These are phyloP conservation scores for Terfezia boudieri DNA, from an alignment of 495 filamentous ascomycete genomes.

Conservation along the genomic window DNA sequence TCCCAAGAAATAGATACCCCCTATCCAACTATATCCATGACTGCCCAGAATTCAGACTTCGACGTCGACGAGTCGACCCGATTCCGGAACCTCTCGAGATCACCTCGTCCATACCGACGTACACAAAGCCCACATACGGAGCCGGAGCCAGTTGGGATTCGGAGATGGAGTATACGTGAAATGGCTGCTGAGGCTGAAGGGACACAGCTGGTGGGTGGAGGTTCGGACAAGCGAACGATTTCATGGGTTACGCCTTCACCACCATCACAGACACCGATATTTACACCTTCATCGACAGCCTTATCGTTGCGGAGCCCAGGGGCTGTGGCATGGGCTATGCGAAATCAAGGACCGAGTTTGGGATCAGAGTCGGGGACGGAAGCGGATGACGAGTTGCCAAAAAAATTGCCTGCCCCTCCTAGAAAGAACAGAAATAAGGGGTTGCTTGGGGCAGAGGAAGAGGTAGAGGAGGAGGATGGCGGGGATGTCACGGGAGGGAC, in stretches of 20 bases:
- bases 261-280: neutral
- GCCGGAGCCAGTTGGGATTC: neutral
- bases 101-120: neutral
- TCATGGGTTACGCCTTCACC: neutral
- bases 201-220: neutral
- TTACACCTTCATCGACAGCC: neutral
- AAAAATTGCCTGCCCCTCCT: slow-evolving; percentile 14
- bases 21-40: too few relatives aligned
- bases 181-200: neutral
- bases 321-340: neutral
- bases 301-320: neutral
- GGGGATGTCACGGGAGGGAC: slow-evolving; percentile 2
- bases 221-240: neutral
- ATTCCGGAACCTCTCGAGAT: neutral
- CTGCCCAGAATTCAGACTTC: too few relatives aligned
- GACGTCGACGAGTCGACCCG: too few relatives aligned
- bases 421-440: slow-evolving; percentile 9
- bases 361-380: slow-evolving; percentile 18
- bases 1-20: too few relatives aligned
- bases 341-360: neutral
- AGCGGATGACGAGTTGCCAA: slow-evolving; percentile 17
- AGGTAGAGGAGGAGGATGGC: slow-evolving; percentile 5
- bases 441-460: slow-evolving; percentile 13
- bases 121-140: neutral
- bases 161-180: neutral